Conservation (phyloP, 352 stramenopile species). For the Thalassiosira pacifica region DNA sequence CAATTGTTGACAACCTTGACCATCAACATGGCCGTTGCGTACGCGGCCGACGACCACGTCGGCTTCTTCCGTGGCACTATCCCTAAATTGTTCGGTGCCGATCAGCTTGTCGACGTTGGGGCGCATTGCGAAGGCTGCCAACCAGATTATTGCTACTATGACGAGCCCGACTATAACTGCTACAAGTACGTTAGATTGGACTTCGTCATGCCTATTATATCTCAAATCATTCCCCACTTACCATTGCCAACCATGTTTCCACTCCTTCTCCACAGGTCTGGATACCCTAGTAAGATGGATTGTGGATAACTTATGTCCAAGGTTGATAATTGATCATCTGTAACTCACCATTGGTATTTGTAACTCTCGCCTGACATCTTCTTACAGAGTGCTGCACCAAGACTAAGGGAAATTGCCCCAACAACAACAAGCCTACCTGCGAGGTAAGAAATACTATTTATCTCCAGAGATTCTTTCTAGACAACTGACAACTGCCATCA, state of each 20-base stretch:
- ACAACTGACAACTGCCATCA: not conserved
- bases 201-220: not conserved
- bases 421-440: not conserved
- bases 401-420: constrained; percentile 10
- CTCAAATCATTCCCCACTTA: not conserved
- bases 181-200: constrained; percentile 9
- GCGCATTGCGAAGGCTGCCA: constrained; percentile 18
- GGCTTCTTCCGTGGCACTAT: not conserved
- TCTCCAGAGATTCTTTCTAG: not conserved
- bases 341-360: not conserved
- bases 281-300: constrained; percentile 1
- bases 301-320: not conserved
- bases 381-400: not conserved
- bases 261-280: not conserved
- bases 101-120: constrained; percentile 18
- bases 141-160: constrained; percentile 19
- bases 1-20: constrained; percentile 9
- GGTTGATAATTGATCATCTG: not conserved
- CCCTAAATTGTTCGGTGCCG: constrained; percentile 9
- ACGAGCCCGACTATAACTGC: not conserved
- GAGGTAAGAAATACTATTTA: not conserved
- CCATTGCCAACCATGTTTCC: constrained; percentile 1
- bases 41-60: not conserved
- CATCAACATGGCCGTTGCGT: constrained; percentile 3
- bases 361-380: not conserved